Conservation (phyloP, 192 early-diverging fungal genomes). For the Umbelopsis isabellina region DNA sequence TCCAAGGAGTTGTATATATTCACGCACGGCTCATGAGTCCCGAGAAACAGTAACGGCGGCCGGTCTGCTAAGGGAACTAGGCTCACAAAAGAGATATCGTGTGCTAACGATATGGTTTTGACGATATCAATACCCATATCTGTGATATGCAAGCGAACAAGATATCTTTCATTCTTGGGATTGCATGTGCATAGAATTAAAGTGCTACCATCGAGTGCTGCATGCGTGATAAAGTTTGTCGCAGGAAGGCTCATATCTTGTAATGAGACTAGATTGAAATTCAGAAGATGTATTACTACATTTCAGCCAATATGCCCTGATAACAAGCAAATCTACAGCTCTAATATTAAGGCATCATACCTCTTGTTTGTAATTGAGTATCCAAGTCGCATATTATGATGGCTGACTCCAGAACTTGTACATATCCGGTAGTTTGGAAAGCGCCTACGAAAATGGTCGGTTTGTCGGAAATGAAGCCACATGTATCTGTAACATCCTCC, state of each 20-base stretch:
- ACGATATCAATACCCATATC: not conserved
- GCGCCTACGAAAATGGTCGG: not conserved
- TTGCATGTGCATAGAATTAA: no score
- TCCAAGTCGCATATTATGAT: not conserved
- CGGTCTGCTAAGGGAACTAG: not conserved
- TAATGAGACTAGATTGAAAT: no score
- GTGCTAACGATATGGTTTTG: not conserved
- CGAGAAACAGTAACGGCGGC: not conserved
- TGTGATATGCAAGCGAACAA: not conserved
- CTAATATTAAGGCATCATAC: not conserved
- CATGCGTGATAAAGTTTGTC: no score
- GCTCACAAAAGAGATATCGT: not conserved
- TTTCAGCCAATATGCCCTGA: not conserved
- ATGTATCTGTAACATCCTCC: slow-evolving; percentile 2
- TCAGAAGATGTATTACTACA: no score
- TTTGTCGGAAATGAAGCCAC: not conserved
- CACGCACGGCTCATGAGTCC: not conserved
- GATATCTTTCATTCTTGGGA: not conserved
- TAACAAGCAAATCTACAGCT: not conserved
- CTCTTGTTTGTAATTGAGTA: not conserved
- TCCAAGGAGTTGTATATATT: not conserved
- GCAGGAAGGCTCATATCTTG: no score
- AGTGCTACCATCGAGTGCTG: no score
- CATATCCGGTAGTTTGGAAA: not conserved
- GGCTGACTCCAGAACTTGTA: not conserved